Base-by-base conservation (phyloP, 2,329 filamentous ascomycete genomes). In the Nannizzia gypsea region DNA sequence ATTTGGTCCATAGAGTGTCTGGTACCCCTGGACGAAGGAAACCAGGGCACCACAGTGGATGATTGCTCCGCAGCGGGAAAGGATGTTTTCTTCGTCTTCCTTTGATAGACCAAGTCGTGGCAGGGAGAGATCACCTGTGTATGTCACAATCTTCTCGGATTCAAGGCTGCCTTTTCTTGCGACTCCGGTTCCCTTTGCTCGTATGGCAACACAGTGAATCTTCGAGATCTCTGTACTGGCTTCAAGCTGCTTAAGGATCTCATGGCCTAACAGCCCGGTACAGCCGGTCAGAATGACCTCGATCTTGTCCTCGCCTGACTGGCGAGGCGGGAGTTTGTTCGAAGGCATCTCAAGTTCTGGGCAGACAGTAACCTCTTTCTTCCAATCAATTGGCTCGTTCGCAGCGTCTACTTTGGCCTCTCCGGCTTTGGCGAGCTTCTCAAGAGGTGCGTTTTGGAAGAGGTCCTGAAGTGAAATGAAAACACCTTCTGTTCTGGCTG, bases 21-120 rank as follows among this genome's bases (percentile, higher is more conserved):
- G 52, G 60, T 73, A 74, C 6, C 57, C 65, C 24, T 73, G 66
- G 55, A 66, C 54, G 55, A 65, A 67, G 0, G 66, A 69, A 15
- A 66, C 63, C n/a, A 74, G 71, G n/a, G 78, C 77, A 6, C 76
- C 80, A 57, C 71, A 74, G 67, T 82, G 85, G 26, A 87, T 78
- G 56, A 86, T 77, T 3, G 78, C 65, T 63, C 79, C 72, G 1
- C 68, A 72, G 2, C 64, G 52, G 2, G 54, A 26, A n/a, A 67
- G 66, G 1, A 81, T 63, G 0, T 26, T 26, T 2, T 56, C 15
- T 11, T 69, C 64, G 20, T 73, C 66, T 1, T 62, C 63, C 22
- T 71, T 60, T 1, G 64, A 64, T 17, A 80, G 70, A 0, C 78
- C 78, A 2, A 81, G 69, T 3, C 42, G 62, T 0, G 71, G 68